phyloP scores from a whole-genome alignment of 257 asterid species.

The Solanum dulcamara region DNA sequence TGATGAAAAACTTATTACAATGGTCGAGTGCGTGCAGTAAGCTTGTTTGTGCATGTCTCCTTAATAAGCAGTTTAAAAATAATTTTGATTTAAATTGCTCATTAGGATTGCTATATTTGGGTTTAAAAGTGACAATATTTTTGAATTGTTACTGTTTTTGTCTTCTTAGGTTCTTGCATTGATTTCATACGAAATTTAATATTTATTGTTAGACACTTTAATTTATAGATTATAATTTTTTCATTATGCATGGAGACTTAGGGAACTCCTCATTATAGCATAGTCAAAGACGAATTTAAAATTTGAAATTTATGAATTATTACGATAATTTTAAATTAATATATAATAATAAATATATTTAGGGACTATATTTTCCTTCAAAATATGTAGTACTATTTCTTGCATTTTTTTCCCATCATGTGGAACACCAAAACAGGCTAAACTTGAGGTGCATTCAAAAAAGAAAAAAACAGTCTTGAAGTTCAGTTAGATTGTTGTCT shows the following conservation, averaged over 20 bases:
- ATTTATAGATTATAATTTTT: too few relatives aligned
- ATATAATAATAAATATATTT: background rate
- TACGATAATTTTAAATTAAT: background rate
- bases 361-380: background rate
- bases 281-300: background rate
- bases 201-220: too few relatives aligned
- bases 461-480: background rate
- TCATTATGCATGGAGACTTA: too few relatives aligned
- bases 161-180: too few relatives aligned
- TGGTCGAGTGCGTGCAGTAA: too few relatives aligned
- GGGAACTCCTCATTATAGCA: background rate
- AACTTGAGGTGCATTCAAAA: background rate
- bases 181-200: too few relatives aligned
- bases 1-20: too few relatives aligned
- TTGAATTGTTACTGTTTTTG: too few relatives aligned
- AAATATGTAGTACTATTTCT: background rate
- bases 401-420: background rate
- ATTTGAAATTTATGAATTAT: background rate
- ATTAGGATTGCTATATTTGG: too few relatives aligned
- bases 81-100: too few relatives aligned
- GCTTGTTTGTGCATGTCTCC: too few relatives aligned
- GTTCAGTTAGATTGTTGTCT: background rate
- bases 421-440: background rate
- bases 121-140: background rate
- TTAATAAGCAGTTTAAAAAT: too few relatives aligned